These are phyloP conservation scores for Amanita rubescens DNA, from an alignment of 768 basidiomycete species.

Conservation along the genomic window DNA sequence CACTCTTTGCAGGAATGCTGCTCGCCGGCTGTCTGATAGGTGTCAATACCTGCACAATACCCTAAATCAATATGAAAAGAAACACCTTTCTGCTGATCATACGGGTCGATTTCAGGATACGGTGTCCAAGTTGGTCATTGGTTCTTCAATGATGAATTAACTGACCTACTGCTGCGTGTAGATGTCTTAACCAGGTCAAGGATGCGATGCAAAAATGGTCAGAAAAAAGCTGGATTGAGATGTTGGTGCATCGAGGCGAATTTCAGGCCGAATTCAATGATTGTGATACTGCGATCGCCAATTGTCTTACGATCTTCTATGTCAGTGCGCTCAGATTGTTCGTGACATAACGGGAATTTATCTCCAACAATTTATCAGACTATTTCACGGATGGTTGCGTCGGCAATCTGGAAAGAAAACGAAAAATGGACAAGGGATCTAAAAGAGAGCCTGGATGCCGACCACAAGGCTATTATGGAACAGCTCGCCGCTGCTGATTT, in stretches of 20 bases:
- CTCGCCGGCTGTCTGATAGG: no score
- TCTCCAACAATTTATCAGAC: slow-evolving; percentile 16
- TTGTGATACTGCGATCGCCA: slow-evolving; percentile 37
- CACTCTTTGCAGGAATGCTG: no score
- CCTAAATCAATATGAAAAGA: no score
- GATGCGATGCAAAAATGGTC: slow-evolving; percentile 38
- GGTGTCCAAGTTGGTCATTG: slow-evolving; percentile 16
- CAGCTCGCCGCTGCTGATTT: slow-evolving; percentile 35
- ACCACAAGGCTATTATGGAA: slow-evolving; percentile 16
- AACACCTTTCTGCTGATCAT: slow-evolving; percentile 28
- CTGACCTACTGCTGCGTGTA: background rate
- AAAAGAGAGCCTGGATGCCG: background rate
- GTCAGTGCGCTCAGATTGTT: slow-evolving; percentile 18
- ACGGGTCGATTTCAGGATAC: slow-evolving; percentile 25
- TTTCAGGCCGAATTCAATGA: slow-evolving; percentile 35
- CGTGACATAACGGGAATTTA: no score
- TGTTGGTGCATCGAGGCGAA: slow-evolving; percentile 40
- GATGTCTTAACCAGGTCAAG: slow-evolving; percentile 24
- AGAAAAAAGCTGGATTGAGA: slow-evolving; percentile 27
- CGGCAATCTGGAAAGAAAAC: background rate
- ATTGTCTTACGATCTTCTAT: slow-evolving; percentile 41
- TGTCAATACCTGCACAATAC: no score
- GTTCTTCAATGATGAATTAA: background rate
- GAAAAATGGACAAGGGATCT: background rate
- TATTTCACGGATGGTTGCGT: background rate